Conservation (phyloP, 441 rosid species). For the Gossypium davidsonii region DNA sequence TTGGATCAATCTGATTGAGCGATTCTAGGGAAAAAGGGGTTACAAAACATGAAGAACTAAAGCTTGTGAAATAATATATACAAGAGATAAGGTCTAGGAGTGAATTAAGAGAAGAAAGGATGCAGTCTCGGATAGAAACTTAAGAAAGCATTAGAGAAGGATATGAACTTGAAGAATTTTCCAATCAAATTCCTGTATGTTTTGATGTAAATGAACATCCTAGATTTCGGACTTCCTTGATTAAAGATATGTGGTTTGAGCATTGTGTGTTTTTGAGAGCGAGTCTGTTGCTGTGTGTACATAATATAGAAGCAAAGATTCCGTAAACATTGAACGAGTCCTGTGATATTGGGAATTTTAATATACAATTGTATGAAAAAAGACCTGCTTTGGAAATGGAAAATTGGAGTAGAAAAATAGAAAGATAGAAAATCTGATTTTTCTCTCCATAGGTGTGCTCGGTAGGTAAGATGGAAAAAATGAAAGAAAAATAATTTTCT, state of each 20-base stretch:
- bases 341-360: not conserved
- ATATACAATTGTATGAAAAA: not conserved
- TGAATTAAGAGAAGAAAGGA: not conserved
- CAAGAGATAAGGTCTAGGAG: not conserved
- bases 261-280: not conserved
- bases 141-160: not conserved
- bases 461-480: too few relatives aligned
- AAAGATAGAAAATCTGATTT: too few relatives aligned
- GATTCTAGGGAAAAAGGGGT: not conserved
- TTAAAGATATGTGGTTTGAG: not conserved
- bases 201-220: not conserved
- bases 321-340: not conserved
- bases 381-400: not conserved
- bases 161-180: not conserved
- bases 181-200: not conserved
- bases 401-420: too few relatives aligned
- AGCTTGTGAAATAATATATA: not conserved
- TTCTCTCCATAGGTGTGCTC: too few relatives aligned
- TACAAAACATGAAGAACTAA: not conserved
- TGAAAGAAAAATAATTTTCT: too few relatives aligned
- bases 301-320: not conserved
- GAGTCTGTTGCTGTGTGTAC: not conserved
- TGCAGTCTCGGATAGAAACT: not conserved
- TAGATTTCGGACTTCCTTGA: not conserved
- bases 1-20: not conserved